Evolutionary conservation across 2,329 filamentous ascomycete genomes (phyloP).

Genomic region (Incumbomyces delicatus): DNA sequence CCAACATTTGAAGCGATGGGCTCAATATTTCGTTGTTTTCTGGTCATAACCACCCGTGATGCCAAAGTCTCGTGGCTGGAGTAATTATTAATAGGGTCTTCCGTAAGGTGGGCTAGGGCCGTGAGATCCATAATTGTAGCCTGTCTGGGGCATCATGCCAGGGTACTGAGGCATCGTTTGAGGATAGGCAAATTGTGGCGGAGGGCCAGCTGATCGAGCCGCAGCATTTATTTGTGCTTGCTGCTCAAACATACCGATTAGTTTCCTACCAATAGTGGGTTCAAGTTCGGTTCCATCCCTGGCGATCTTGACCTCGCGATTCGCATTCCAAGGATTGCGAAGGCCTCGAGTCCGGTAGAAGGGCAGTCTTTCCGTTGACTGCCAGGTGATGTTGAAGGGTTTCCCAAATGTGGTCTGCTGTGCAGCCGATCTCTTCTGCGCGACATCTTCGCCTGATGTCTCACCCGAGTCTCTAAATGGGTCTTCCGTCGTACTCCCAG

Average conservation of each 20-base stretch:
- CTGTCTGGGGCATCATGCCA: background rate
- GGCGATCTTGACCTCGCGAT: conserved; percentile 91
- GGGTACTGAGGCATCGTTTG: conserved; percentile 1
- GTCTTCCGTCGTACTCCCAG: conserved; percentile 31
- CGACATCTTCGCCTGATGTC: conserved; percentile 35
- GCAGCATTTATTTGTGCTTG: conserved; percentile 4
- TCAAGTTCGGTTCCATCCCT: conserved; percentile 90
- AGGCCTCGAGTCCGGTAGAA: conserved; percentile 83
- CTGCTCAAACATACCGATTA: conserved; percentile 62
- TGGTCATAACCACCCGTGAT: background rate
- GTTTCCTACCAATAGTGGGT: conserved; percentile 63
- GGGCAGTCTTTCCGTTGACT: conserved; percentile 70
- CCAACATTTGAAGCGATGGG: background rate
- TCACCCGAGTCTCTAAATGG: conserved; percentile 27
- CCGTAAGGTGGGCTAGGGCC: background rate
- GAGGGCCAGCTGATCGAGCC: background rate
- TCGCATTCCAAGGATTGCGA: conserved; percentile 89
- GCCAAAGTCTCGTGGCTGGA: background rate
- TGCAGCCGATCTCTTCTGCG: conserved; percentile 5
- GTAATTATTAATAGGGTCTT: background rate
- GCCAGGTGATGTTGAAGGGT: conserved; percentile 83
- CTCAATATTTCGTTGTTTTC: background rate
- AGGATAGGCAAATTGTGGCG: conserved; percentile 3
- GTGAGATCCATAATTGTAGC: background rate
- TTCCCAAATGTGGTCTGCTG: conserved; percentile 68